Evolutionary conservation across 2,329 filamentous ascomycete species (phyloP), one percentile per base, ranked within the genome.

Genomic region (Beauveria asiatica): DNA sequence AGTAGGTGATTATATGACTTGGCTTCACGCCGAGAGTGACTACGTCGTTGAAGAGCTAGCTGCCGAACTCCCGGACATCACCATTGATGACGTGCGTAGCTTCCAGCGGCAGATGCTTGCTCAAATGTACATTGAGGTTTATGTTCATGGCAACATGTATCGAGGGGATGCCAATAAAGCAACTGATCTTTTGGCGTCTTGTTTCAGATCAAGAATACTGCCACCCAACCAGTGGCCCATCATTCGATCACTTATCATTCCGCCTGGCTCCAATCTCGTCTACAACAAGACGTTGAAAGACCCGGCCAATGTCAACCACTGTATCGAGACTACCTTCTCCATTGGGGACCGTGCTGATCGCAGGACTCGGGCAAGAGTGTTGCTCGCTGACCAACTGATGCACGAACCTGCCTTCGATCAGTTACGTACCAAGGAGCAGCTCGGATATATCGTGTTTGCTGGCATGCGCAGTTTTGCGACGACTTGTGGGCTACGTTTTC

Each of bases 321-420:
- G 88, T 65, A 86, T 94, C 57, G 89, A 93, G 69, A 92, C 90
- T 63, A 86, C 87, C 68, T 78, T 93, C 10, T 86, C 85, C 61
- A 78, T 90, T 51, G 89, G 89, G 21, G 81, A 84, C 64, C 83
- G 85, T 64, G 80, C 83, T 3, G 86, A 96, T 68, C 82, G 86
- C n/a, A 70, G 74, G 6, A 73, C 89, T 13, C 84, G 91, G 19
- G 89, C 92, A 16, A 92, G 89, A 72, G 81, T 90, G 0, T 79
- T 95, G 46, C 80, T 99, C 6, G 81, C 97, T 46, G 88, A 90
- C 27, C 94, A 97, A 73, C 89, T 99, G 76, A 86, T 91, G 0
- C 89, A 96, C 60, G 94, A 99, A 75, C 92, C 92, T 4, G 89
- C 89, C 9, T 99, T 97, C 70, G 91, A 99, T 73, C 92, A 96